A percentile compares a stretch with the other conserved stretches of the same genome.
phyloP scores from a whole-genome alignment of 345 rosid species.

The Eucalyptus dawsonii region DNA sequence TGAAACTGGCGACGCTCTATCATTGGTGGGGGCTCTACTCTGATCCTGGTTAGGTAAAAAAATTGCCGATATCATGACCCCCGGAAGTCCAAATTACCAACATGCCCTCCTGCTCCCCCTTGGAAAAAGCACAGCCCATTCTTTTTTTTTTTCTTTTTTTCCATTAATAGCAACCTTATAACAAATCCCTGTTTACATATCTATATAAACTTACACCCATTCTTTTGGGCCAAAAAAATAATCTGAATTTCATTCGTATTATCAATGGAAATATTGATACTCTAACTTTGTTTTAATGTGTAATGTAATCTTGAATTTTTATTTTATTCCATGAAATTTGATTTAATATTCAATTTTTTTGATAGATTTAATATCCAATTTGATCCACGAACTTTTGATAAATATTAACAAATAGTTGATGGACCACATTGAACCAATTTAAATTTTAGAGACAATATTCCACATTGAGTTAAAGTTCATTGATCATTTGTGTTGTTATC shows the following conservation, averaged over 20 bases:
- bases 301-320: fast-evolving
- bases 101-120: neutral
- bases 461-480: too few relatives aligned
- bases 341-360: fast-evolving
- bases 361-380: fast-evolving
- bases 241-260: neutral
- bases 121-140: neutral
- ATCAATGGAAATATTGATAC: neutral
- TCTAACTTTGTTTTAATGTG: too few relatives aligned
- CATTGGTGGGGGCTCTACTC: neutral
- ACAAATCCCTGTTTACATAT: neutral
- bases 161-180: neutral
- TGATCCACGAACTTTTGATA: too few relatives aligned
- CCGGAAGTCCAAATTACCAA: neutral
- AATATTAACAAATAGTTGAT: too few relatives aligned
- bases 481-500: neutral
- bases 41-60: neutral
- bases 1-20: neutral
- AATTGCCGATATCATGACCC: neutral
- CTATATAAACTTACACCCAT: neutral
- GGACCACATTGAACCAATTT: too few relatives aligned
- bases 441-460: too few relatives aligned
- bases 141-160: too few relatives aligned
- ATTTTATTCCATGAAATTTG: too few relatives aligned
- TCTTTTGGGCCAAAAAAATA: neutral